Evolutionary conservation across 2,329 filamentous ascomycete species (phyloP), one percentile per base, ranked within the genome.

Genomic region (Cucurbitaria berberidis): DNA sequence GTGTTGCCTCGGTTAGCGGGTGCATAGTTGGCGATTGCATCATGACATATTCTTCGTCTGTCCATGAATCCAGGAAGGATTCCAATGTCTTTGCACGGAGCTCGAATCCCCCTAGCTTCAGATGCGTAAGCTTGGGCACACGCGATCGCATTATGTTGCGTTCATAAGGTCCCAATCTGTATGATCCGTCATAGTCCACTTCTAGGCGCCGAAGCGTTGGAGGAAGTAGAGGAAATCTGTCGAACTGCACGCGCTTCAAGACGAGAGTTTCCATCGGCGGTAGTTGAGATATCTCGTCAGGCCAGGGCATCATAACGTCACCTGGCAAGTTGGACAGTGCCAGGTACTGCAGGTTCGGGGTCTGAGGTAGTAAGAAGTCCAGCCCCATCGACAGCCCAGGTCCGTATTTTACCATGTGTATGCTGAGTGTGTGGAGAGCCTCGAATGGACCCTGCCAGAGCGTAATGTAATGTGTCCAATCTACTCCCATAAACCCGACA

Each of bases 381-480:
- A 62, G 42, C 4, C 21, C 2, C 42, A 53, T 15, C 21, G 36
- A 5, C 16, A 16, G 4, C 34, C 19, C 16, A 18, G 34, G 11
- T 7, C 30, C 18, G 2, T 2, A 16, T 0, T 41, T 27, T 5
- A 18, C 21, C 15, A 45, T 22, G 36, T 57, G 40, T 16, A 74
- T 32, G 7, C 43, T 53, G 4, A 74, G 49, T 4, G 56, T 62
- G 18, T 64, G 53, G 3, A 76, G 62, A 27, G 62, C 54, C 1
- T 63, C 60, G 22, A 69, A 62, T 5, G 68, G 58, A 7, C 59
- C 59, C 13, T 63, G 55, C 70, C 69, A 74, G 6, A 58, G 38
- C 16, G 41, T 40, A 22, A n/a, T 38, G 35, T 45, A 11, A 24
- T 26, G 19, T 21, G 13, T 11, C 19, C 4, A 24, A 24, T 26